Conservation (phyloP, 164 flowering plant species). For the Macadamia tetraphylla region DNA sequence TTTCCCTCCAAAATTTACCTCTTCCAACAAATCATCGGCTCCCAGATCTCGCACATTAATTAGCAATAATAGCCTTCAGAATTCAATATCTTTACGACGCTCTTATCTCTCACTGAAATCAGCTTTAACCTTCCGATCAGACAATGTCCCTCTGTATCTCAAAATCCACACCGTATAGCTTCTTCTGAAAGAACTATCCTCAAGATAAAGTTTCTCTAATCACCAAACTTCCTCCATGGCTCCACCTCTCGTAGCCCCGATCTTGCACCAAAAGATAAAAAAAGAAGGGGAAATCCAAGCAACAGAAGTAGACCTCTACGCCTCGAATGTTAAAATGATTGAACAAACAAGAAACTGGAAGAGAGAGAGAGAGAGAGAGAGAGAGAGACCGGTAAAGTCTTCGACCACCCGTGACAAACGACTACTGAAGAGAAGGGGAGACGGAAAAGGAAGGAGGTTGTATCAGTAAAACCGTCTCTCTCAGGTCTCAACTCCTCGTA, state of each 20-base stretch:
- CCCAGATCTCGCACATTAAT: too few relatives aligned
- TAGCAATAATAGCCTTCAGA: too few relatives aligned
- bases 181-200: background rate
- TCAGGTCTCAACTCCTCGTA: background rate
- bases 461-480: background rate
- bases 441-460: background rate
- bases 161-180: background rate
- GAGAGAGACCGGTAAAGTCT: background rate
- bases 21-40: background rate
- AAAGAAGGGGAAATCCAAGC: background rate
- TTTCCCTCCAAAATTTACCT: conserved; percentile 4
- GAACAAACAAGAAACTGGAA: background rate
- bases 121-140: conserved; percentile 4
- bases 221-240: background rate
- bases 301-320: background rate
- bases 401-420: background rate
- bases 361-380: background rate
- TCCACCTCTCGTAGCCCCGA: background rate
- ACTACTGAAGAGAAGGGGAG: background rate
- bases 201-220: background rate
- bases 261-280: background rate
- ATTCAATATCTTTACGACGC: too few relatives aligned
- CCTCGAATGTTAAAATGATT: background rate
- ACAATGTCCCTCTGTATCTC: background rate
- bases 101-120: background rate